Evolutionary conservation across 192 early-diverging fungal genomes (phyloP), one percentile per base, ranked within the genome.

Genomic region (Coemansia sp.): DNA sequence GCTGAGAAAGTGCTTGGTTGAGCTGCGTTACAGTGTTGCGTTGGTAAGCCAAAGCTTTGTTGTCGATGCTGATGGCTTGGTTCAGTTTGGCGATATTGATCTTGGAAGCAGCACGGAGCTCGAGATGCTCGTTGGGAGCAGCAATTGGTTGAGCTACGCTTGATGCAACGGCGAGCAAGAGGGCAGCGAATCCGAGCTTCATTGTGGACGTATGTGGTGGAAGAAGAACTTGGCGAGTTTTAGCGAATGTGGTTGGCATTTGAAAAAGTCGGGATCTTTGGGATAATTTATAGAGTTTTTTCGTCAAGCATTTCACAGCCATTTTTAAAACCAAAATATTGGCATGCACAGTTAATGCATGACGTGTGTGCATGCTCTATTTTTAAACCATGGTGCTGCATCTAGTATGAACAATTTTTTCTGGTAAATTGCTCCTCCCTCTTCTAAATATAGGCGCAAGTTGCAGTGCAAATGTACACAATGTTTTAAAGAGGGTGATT

Each of bases 141-240:
- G 51, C 51, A 20, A 40, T 53, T 15, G 51, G 51, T 37, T 40
- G 26, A 11, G 51, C 51, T 26, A 53, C 12, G 1, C 18, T 21
- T 18, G 51, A 40, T 11, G 51, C 4, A n/a, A 53, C 5, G 1
- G 51, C 51, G 17, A 53, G 38, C 40, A 53, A 18, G 15, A 53
- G 38, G 5, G 51, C 39, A 11, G 38, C 51, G 26, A 53, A 53
- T 14, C 38, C 51, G 26, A 53, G 51, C 38, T 53, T 53, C 51
- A 53, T 53, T 11, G 38, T 40, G 37, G 17, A 9, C 6, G 17
- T 46, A 5, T 18, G 5, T 11, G 20, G 15, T 26, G 11, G 18
- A 1, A 1, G 23, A 26, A 4, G 23, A 26, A 26, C 23, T 26
- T 26, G 1, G 23, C n/a, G 23, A 26, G 4, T 26, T 26, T 1